phyloP scores from a whole-genome alignment of 495 filamentous ascomycete species.

The Echria macrotheca region DNA sequence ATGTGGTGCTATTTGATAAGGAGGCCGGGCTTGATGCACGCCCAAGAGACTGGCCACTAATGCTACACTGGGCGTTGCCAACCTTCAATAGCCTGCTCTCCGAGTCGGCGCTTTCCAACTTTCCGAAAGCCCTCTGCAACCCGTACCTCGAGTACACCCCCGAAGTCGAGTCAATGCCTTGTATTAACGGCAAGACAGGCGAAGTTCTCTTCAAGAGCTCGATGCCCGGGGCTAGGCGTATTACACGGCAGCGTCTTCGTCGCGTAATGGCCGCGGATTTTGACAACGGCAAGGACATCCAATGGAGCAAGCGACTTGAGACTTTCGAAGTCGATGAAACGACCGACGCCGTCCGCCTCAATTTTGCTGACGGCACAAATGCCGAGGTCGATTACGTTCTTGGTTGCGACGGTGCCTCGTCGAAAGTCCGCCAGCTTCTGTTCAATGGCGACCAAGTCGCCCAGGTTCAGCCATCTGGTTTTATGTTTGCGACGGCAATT shows the following conservation, averaged over 20 bases:
- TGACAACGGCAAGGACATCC: conserved; percentile 17
- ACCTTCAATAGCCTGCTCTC: conserved; percentile 27
- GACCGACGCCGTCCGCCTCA: conserved; percentile 45
- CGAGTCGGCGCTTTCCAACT: conserved; percentile 30
- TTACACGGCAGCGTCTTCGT: conserved; percentile 38
- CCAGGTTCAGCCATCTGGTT: conserved; percentile 20
- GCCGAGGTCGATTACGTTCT: conserved; percentile 30
- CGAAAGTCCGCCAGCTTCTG: conserved; percentile 33
- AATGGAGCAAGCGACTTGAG: conserved; percentile 25
- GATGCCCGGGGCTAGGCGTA: conserved; percentile 38
- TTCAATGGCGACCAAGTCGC: conserved; percentile 31
- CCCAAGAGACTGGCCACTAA: conserved; percentile 53
- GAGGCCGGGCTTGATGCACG: conserved; percentile 32
- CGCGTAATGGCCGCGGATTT: conserved; percentile 23
- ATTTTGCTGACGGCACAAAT: conserved; percentile 58
- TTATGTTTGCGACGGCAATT: conserved; percentile 23
- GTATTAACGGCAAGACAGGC: conserved; percentile 47
- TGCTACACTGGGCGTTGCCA: conserved; percentile 48
- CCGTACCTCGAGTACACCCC: conserved; percentile 30
- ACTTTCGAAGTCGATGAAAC: conserved; percentile 40
- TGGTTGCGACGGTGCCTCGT: conserved; percentile 45
- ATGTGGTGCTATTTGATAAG: conserved; percentile 46
- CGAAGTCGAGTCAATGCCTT: conserved; percentile 31
- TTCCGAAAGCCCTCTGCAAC: conserved; percentile 35
- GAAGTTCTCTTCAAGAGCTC: conserved; percentile 33